These are phyloP conservation scores for Umbelopsis sp. DNA, from an alignment of 192 early-diverging fungal species.

Conservation along the genomic window DNA sequence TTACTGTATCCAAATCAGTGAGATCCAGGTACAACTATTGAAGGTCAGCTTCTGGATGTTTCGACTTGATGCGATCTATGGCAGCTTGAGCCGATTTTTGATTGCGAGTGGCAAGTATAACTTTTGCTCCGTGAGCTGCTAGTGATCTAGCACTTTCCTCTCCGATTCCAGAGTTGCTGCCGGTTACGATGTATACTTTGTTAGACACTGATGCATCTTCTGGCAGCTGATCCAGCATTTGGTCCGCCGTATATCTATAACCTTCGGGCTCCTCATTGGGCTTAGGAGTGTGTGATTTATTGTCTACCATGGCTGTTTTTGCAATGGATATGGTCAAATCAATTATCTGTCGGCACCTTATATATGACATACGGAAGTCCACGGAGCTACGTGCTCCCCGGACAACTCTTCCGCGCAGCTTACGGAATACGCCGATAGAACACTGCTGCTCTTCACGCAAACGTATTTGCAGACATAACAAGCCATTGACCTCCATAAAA, in stretches of 20 bases:
- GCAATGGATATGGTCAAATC: too few species aligned
- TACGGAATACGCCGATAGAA: too few species aligned
- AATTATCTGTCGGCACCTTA: too few species aligned
- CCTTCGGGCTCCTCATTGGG: neutral
- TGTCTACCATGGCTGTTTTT: too few species aligned
- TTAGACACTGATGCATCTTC: neutral
- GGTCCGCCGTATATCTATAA: constrained; percentile 6
- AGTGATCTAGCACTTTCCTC: constrained; percentile 1
- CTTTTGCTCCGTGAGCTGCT: neutral
- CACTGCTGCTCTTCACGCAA: too few species aligned
- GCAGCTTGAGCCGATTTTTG: constrained; percentile 5
- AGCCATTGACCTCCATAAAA: too few species aligned
- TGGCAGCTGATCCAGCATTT: constrained; percentile 6
- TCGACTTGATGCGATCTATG: constrained; percentile 4
- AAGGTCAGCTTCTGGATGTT: constrained; percentile 15
- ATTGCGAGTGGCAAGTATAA: constrained; percentile 10
- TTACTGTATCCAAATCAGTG: constrained; percentile 13
- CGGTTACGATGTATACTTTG: constrained; percentile 17
- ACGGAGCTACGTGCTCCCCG: too few species aligned
- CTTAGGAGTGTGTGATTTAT: too few species aligned
- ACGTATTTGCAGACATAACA: too few species aligned
- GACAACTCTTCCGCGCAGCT: too few species aligned
- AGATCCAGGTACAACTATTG: constrained; percentile 10
- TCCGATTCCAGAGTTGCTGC: constrained; percentile 11
- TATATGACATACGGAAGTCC: too few species aligned